These are phyloP conservation scores for Babesia ovata DNA, from an alignment of 169 alveolate species.

Conservation along the genomic window DNA sequence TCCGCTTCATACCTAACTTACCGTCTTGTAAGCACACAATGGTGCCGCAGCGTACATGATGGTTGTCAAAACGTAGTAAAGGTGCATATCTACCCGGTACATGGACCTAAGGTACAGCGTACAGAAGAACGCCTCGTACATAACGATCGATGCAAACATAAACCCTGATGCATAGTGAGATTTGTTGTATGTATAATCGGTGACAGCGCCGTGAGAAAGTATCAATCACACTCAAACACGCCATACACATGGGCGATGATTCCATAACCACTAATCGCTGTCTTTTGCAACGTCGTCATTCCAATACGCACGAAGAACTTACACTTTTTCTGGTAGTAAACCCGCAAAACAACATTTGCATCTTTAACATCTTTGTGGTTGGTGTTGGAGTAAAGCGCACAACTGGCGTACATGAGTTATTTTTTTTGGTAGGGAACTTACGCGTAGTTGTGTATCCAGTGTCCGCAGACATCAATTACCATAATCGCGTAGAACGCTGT, in stretches of 20 bases:
- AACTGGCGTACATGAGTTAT: conserved; percentile 10
- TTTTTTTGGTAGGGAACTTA: conserved; percentile 7
- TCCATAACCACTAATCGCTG: no score
- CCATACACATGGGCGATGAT: background rate
- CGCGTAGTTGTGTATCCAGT: conserved; percentile 70
- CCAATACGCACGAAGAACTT: background rate
- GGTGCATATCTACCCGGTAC: background rate
- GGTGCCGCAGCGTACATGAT: conserved; percentile 14
- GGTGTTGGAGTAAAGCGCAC: conserved; percentile 34
- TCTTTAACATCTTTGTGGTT: conserved; percentile 62
- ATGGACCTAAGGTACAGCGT: conserved; percentile 21
- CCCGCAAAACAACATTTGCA: conserved; percentile 33
- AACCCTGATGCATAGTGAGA: conserved; percentile 25
- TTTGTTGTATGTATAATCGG: background rate
- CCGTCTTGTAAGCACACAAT: conserved; percentile 25
- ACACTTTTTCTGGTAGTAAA: conserved; percentile 62
- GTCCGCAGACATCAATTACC: conserved; percentile 61
- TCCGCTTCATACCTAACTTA: background rate
- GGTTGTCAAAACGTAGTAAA: background rate
- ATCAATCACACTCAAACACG: background rate
- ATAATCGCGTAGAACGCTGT: conserved; percentile 39
- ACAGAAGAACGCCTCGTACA: conserved; percentile 42
- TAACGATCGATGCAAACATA: conserved; percentile 23
- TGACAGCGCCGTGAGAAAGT: no score
- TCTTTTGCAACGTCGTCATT: background rate